Percentiles rank a stretch among this genome's conserved stretches.
phyloP scores from a whole-genome alignment of 1,284 basidiomycete genomes.

The Xerocomus minutiporus region DNA sequence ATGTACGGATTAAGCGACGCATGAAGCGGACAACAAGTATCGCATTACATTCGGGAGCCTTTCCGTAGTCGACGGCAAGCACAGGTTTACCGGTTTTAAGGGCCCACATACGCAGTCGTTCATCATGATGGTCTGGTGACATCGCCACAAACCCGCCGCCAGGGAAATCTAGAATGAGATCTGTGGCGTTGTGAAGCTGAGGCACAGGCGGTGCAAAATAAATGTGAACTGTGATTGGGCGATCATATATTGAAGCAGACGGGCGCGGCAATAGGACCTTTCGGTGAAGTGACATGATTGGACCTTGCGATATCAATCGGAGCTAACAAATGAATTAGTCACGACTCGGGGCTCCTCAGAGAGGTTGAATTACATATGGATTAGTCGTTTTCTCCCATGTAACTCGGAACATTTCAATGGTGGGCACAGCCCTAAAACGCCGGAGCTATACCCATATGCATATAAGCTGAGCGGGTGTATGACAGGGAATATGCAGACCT shows the following conservation, averaged over 20 bases:
- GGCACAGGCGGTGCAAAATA: conserved; percentile 76
- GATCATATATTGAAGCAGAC: conserved; percentile 65
- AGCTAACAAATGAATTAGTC: conserved; percentile 44
- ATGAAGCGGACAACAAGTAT: conserved; percentile 1
- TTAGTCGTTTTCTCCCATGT: conserved; percentile 98
- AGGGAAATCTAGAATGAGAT: conserved; percentile 88
- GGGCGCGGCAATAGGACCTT: conserved; percentile 84
- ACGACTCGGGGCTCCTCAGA: conserved; percentile 8
- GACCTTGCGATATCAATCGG: conserved; percentile 57
- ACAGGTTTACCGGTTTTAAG: conserved; percentile 76
- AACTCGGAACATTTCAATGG: conserved; percentile 89
- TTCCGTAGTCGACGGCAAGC: conserved; percentile 89
- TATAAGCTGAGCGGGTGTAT: conserved; percentile 1
- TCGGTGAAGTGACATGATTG: conserved; percentile 63
- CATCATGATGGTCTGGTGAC: conserved; percentile 93
- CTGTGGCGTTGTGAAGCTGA: conserved; percentile 65
- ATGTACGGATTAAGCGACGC: not conserved
- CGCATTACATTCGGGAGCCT: conserved; percentile 86
- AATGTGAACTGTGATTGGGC: conserved; percentile 80
- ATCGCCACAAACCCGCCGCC: conserved; percentile 97
- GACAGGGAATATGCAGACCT: conserved; percentile 46
- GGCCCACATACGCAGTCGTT: conserved; percentile 87
- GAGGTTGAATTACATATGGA: conserved; percentile 64
- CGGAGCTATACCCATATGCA: conserved; percentile 59
- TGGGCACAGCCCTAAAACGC: conserved; percentile 86